Evolutionary conservation across 1,284 basidiomycete genomes (phyloP).

Genomic region (Cutaneotrichosporon arboriforme): DNA sequence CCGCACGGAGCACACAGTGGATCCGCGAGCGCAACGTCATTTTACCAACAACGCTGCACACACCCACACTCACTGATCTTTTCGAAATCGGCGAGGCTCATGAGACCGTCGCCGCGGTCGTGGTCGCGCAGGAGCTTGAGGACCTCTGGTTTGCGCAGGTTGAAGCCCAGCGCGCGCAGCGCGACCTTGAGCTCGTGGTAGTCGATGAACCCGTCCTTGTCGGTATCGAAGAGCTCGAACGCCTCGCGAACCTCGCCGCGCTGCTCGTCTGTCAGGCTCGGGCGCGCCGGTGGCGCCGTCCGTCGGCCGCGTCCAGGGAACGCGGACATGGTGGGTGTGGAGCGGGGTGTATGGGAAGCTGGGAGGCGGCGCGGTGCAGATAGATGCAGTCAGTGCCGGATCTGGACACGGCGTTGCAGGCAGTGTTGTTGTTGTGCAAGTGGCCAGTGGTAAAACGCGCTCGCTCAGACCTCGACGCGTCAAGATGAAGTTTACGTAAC

Average conservation of each 20-base stretch:
- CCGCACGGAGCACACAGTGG: no score
- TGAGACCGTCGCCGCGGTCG: constrained; percentile 85
- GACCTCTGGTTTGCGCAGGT: constrained; percentile 96
- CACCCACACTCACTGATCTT: constrained; percentile 71
- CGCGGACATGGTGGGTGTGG: constrained; percentile 12
- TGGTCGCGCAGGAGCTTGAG: constrained; percentile 89
- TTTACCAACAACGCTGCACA: neutral
- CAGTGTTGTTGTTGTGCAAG: neutral
- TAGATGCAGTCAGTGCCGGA: no score
- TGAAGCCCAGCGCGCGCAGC: constrained; percentile 95
- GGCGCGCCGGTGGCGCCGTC: constrained; percentile 44
- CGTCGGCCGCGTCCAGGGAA: constrained; percentile 11
- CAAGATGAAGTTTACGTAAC: neutral
- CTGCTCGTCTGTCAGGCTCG: constrained; percentile 87
- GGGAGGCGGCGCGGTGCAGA: no score
- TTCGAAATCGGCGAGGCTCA: constrained; percentile 91
- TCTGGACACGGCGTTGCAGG: no score
- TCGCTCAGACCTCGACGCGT: neutral
- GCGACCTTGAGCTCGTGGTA: constrained; percentile 99
- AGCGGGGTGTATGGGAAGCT: neutral
- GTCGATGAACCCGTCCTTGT: constrained; percentile 94
- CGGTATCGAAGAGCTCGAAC: constrained; percentile 97
- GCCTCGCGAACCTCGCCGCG: constrained; percentile 98
- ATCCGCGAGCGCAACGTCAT: no score
- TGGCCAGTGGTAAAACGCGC: neutral